Evolutionary conservation across 805 yeast species (phyloP).

Genomic region (Yueomyces sp.): DNA sequence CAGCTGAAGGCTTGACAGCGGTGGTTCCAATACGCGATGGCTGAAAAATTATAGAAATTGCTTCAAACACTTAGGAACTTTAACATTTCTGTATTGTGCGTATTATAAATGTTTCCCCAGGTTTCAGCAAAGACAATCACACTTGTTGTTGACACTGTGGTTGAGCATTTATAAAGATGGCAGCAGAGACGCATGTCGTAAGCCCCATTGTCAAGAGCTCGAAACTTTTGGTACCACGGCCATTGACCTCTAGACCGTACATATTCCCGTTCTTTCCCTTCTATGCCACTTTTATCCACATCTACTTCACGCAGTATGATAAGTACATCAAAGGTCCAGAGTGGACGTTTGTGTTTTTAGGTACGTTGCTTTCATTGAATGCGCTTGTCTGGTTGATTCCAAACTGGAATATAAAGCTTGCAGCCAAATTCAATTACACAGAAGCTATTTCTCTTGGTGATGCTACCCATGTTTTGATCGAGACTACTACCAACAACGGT

Average conservation of each 20-base stretch:
- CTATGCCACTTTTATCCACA: constrained; percentile 59
- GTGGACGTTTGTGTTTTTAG: constrained; percentile 87
- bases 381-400: constrained; percentile 76
- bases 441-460: constrained; percentile 38
- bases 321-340: constrained; percentile 75
- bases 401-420: constrained; percentile 75
- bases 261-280: constrained; percentile 69
- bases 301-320: constrained; percentile 62
- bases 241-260: constrained; percentile 52
- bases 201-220: constrained; percentile 64
- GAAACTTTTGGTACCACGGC: constrained; percentile 58
- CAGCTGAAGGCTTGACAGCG: too few relatives aligned
- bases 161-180: neutral
- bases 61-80: too few relatives aligned
- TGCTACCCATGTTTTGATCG: constrained; percentile 62
- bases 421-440: constrained; percentile 55
- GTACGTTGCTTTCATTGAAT: constrained; percentile 61
- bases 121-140: too few relatives aligned
- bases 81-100: too few relatives aligned
- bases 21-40: too few relatives aligned
- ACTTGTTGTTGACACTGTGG: neutral
- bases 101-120: too few relatives aligned
- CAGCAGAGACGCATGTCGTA: constrained; percentile 33
- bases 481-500: constrained; percentile 79
- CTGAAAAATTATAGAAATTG: too few relatives aligned